phyloP scores from a whole-genome alignment of 2,329 filamentous ascomycete genomes.

The Epichloe typhina region DNA sequence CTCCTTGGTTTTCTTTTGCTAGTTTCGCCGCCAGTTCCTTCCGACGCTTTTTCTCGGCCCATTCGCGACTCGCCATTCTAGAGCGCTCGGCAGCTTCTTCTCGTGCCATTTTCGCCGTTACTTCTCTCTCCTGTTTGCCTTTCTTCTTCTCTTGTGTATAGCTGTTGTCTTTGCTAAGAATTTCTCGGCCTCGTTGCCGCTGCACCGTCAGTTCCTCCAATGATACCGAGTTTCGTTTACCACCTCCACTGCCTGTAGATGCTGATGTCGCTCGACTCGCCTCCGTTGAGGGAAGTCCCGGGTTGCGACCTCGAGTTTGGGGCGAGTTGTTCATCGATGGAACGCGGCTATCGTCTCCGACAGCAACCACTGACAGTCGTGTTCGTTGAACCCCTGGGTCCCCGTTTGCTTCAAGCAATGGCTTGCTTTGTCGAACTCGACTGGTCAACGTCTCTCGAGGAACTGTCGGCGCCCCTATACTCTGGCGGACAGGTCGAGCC shows the following conservation, averaged over 20 bases:
- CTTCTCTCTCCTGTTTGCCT: constrained; percentile 41
- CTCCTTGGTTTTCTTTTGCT: constrained; percentile 4
- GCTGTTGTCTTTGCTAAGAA: constrained; percentile 39
- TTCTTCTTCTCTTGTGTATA: constrained; percentile 33
- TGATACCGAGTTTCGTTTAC: constrained; percentile 35
- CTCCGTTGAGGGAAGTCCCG: constrained; percentile 13
- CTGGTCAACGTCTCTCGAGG: constrained; percentile 47
- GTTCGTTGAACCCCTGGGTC: constrained; percentile 11
- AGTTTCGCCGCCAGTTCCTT: constrained; percentile 20
- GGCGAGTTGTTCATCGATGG: constrained; percentile 6
- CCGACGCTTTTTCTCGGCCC: constrained; percentile 44
- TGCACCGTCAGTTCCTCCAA: constrained; percentile 37
- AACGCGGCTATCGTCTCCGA: constrained; percentile 3
- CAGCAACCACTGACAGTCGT: constrained; percentile 12
- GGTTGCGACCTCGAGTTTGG: constrained; percentile 16
- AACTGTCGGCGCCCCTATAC: constrained; percentile 24
- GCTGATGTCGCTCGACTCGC: constrained; percentile 29
- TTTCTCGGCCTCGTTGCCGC: constrained; percentile 37
- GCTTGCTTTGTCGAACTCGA: constrained; percentile 37
- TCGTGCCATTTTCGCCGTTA: constrained; percentile 38
- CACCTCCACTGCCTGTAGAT: constrained; percentile 30
- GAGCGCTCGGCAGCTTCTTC: constrained; percentile 49
- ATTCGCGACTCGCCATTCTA: constrained; percentile 44
- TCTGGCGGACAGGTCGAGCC: constrained; percentile 40
- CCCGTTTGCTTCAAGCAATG: constrained; percentile 15